Conservation (phyloP, 2,329 filamentous ascomycete species). For the Beauveria scarabaeidicola region DNA sequence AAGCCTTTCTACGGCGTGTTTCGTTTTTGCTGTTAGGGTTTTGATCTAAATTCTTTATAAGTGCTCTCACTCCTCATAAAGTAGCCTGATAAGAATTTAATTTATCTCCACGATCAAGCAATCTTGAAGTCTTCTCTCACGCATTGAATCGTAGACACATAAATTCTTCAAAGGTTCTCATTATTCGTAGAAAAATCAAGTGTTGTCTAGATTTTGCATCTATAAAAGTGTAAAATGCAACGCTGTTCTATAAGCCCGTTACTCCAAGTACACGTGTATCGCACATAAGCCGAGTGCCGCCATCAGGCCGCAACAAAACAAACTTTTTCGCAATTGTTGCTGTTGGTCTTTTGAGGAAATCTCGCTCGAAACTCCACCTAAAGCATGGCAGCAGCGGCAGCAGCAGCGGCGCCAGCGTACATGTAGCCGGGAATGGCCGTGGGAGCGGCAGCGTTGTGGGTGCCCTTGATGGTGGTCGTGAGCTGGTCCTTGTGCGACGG, state of each 20-base stretch:
- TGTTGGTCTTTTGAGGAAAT: background rate
- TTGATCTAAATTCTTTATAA: too few species aligned
- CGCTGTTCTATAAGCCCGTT: background rate
- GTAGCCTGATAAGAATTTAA: too few species aligned
- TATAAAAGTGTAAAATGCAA: slow-evolving; percentile 3
- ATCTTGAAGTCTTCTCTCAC: background rate
- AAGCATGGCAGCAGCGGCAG: slow-evolving; percentile 1
- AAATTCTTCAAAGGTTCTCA: background rate
- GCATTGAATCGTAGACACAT: background rate
- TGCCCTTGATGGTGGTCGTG: slow-evolving; percentile 26
- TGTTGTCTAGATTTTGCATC: background rate
- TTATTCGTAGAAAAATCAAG: background rate
- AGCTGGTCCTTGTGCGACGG: slow-evolving; percentile 26
- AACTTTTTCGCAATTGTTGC: background rate
- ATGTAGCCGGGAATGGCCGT: slow-evolving; percentile 4
- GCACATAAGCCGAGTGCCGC: background rate
- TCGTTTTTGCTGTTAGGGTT: too few species aligned
- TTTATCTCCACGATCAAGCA: background rate
- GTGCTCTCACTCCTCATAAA: too few species aligned
- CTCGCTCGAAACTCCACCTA: background rate
- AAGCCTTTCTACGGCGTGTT: too few species aligned
- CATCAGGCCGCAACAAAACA: background rate
- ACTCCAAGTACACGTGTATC: background rate
- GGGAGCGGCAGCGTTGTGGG: slow-evolving; percentile 3
- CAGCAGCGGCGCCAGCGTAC: slow-evolving; percentile 10